These are phyloP conservation scores for Nicotiana rustica DNA, from an alignment of 305 asterid species.

Conservation along the genomic window DNA sequence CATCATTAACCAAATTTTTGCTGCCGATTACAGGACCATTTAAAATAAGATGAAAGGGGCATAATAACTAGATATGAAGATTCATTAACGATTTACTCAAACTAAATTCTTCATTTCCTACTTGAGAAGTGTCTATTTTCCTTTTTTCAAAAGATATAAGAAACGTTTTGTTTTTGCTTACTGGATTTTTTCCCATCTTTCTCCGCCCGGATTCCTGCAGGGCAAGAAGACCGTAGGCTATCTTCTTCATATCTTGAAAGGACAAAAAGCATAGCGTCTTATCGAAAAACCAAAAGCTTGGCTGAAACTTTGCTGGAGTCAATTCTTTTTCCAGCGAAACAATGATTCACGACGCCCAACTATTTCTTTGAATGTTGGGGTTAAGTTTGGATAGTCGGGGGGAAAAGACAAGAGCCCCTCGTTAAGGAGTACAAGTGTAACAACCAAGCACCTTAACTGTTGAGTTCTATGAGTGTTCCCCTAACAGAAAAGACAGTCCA, in stretches of 20 bases:
- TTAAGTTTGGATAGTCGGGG: not conserved
- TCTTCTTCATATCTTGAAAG: not conserved
- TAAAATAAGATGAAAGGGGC: not conserved
- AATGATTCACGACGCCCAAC: not conserved
- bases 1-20: not conserved
- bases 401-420: not conserved
- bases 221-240: not conserved
- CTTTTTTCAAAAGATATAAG: not conserved
- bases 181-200: not conserved
- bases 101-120: not conserved
- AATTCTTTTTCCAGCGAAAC: not conserved
- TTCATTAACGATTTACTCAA: not conserved
- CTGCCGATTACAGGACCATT: not conserved
- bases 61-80: too few relatives aligned
- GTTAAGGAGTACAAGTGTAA: not conserved
- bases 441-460: not conserved
- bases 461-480: not conserved
- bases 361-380: not conserved
- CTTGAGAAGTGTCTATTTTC: not conserved
- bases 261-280: not conserved
- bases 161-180: not conserved
- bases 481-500: not conserved
- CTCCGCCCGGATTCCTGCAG: not conserved
- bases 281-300: not conserved
- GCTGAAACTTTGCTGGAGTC: not conserved